Evolutionary conservation across 371 early-diverging fungal genomes (phyloP), one percentile per base, ranked within the genome.

Genomic region (Mucor mucedo): DNA sequence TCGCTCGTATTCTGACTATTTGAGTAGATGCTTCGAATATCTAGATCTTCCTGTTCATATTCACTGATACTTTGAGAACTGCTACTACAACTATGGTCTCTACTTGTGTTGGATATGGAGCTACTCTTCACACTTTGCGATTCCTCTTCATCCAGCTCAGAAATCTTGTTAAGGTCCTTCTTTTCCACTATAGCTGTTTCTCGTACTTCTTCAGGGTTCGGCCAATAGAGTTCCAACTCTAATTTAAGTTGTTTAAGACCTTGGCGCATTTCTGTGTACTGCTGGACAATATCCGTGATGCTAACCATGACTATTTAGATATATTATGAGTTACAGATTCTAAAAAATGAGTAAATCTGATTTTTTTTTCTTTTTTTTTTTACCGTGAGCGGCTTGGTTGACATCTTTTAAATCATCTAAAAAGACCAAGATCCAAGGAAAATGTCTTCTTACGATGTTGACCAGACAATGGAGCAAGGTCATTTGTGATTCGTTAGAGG

Each of bases 391-490:
- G 29, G 82, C 82, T 44, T 75, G 65, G 30, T 66, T 55, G 5
- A 72, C 68, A 57, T 77, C 72, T 39, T 77, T 72, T 9, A 82
- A 55, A 66, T 82, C 82, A 10, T 79, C 69, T 30, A 66, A 39
- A 55, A 82, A 77, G 4, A 54, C 52, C 33, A 75, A 56, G 28
- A 79, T 42, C 40, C 81, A 73, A 14, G 87, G 84, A 52, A 84
- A 83, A 38, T 84, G 77, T 35, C 70, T 66, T 44, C 83, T 74
- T 4, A 85, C 70, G 38, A 83, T 60, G n/a, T 70, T 65, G 27
- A 72, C 68, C 32, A 87, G 52, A 13, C 83, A 80, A 66, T 86
- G 76, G 14, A 87, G 61, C 29, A 87, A 58, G 1, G 79, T 78
- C 44, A 74, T 53, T 7, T 73, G 75, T 6, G 82, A 68, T 2